phyloP scores from a whole-genome alignment of 805 yeast genomes.

The Danielozyma ontarioensis region DNA sequence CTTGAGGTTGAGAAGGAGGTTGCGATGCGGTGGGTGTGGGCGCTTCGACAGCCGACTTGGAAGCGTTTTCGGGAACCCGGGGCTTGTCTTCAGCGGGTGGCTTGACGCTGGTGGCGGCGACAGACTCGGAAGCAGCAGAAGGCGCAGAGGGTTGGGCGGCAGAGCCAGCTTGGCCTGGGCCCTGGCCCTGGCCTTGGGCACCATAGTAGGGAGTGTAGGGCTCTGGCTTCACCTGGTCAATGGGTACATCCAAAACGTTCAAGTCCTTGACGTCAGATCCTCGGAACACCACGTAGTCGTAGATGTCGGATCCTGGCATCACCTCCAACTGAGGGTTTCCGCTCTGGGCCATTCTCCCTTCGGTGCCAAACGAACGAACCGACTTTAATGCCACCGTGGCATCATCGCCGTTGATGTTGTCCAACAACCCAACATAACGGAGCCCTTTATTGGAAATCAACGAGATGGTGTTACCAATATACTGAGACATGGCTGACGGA shows the following conservation, averaged over 20 bases:
- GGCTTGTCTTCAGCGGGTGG: too few species aligned
- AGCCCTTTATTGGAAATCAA: slow-evolving; percentile 73
- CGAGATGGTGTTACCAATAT: slow-evolving; percentile 85
- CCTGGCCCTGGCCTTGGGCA: slow-evolving; percentile 1
- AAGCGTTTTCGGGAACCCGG: not conserved
- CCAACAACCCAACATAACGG: slow-evolving; percentile 85
- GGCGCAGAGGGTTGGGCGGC: slow-evolving; percentile 6
- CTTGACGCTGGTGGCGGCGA: not conserved
- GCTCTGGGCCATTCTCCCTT: slow-evolving; percentile 62
- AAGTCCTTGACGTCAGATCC: slow-evolving; percentile 92
- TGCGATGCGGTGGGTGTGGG: slow-evolving; percentile 5
- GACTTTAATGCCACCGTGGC: slow-evolving; percentile 80
- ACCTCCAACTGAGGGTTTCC: slow-evolving; percentile 68
- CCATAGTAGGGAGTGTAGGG: slow-evolving; percentile 18
- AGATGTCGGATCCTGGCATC: slow-evolving; percentile 62
- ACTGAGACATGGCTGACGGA: slow-evolving; percentile 91
- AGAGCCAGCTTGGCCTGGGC: slow-evolving; percentile 16
- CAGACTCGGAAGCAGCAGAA: slow-evolving; percentile 1
- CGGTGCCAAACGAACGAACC: slow-evolving; percentile 87
- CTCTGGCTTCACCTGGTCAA: slow-evolving; percentile 59
- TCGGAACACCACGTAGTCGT: slow-evolving; percentile 75
- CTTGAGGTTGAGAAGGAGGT: slow-evolving; percentile 1
- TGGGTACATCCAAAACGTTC: slow-evolving; percentile 69
- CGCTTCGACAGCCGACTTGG: not conserved
- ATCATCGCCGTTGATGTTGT: slow-evolving; percentile 81